Base-by-base conservation (phyloP, 495 filamentous ascomycete genomes). In the Friedmanniomyces simplex region DNA sequence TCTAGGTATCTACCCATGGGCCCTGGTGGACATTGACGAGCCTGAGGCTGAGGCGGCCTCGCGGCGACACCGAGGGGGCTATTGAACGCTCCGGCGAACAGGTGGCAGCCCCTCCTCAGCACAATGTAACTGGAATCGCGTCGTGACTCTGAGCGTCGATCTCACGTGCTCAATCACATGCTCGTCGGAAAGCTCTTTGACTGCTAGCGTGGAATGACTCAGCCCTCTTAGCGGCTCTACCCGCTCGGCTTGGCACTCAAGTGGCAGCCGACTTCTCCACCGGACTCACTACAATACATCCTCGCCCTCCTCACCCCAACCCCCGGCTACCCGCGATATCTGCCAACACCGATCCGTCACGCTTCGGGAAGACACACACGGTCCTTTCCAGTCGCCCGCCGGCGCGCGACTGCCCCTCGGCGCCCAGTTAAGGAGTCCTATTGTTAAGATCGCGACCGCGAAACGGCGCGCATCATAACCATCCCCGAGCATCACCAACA, bases 281-380 rank as follows among this genome's bases (percentile, higher is more conserved):
- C n/a, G n/a, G 26, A 21, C 32, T 8, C 49, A 2, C 4, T 25
- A 25, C 49, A 28, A 49, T 5, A 36, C 54, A 50, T 21, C 24
- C 48, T 28, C 54, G 13, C 12, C 14, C 42, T 7, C 25, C 26
- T 28, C 54, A 26, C 12, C 2, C 30, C 21, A 18, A 45, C 21
- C 50, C 47, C 56, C 42, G 21, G 56, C n/a, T 46, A 45, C 49
- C 53, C 56, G 56, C 56, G 56, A 58, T 58, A 58, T 13, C 49
- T 47, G 36, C 56, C 50, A 53, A 25, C 50, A 52, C 56, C 39
- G 48, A 43, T 10, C 20, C 36, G 11, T 11, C 18, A 25, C 12
- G 13, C n/a, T 12, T 20, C 48, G 34, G 56, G 39, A 53, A 53
- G 37, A 52, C 47, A 45, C 20, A 21, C 37, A 55, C 58, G 42